Evolutionary conservation across 2,329 filamentous ascomycete genomes (phyloP), one percentile per base, ranked within the genome.

Genomic region (Coniochaeta ligniaria): DNA sequence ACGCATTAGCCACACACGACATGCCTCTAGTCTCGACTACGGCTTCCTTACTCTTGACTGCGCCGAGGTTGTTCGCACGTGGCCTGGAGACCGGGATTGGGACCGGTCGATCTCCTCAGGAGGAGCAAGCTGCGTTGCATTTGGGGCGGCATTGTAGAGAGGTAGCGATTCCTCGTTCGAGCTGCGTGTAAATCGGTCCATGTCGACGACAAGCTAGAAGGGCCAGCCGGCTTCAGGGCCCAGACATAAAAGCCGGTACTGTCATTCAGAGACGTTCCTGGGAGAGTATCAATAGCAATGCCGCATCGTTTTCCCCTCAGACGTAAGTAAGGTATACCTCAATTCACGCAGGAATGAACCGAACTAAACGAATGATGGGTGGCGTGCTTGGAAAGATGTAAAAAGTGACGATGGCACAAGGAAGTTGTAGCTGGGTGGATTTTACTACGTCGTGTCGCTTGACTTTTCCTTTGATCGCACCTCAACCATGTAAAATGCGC

Each of bases 31-130:
- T 20, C 2, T 20, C 16, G 26, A 26, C 24, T 35, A 24, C 22
- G 20, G n/a, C 22, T 47, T 11, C 61, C 77, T 72, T 74, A 85
- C 83, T 68, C 80, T 77, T 65, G 82, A 83, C 68, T 84, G 80
- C 47, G 81, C 77, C 45, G 83, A 84, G 7, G 81, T 83, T 8
- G 80, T 80, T 61, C 82, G 75, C 57, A 68, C 68, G 71, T 80
- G 77, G 26, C 74, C 69, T 38, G 69, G 67, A 17, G 72, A 70
- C 43, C 65, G 66, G 6, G 75, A 70, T 62, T 71, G 71, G 35
- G 75, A 70, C 52, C 71, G 69, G 57, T 74, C 71, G 20, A 64
- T 59, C 17, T 71, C 71, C 22, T 70, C 64, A 20, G 63, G 61
- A 28, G 65, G 62, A 43, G 66, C 64, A 57, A 70, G 60, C 45